Conservation (phyloP, 768 basidiomycete genomes). For the Leccinum variicolor region DNA sequence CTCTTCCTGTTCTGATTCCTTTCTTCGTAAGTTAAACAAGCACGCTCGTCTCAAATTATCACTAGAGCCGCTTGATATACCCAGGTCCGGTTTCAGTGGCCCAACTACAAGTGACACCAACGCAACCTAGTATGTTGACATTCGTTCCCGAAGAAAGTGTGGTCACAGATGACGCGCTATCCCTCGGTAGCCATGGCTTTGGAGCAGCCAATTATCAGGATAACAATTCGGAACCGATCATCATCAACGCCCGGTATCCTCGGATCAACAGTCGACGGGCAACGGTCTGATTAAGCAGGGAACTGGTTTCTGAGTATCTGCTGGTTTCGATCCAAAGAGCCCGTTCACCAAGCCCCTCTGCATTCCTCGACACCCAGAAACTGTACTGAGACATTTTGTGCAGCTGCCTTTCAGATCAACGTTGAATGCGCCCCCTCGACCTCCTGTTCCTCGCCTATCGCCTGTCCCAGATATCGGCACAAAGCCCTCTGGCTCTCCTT, state of each 20-base stretch:
- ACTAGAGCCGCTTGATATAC: slow-evolving; percentile 42
- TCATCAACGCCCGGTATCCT: slow-evolving; percentile 13
- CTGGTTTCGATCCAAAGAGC: slow-evolving; percentile 11
- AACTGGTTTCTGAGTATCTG: slow-evolving; percentile 33
- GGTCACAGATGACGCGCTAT: slow-evolving; percentile 29
- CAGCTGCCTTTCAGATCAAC: slow-evolving; percentile 11
- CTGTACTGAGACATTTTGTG: slow-evolving; percentile 13
- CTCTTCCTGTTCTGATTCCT: slow-evolving; percentile 4
- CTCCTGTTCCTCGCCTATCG: neutral
- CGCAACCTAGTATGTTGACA: too few relatives aligned
- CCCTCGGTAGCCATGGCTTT: slow-evolving; percentile 32
- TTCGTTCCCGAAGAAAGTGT: slow-evolving; percentile 29
- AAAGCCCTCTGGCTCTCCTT: too few relatives aligned
- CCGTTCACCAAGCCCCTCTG: neutral
- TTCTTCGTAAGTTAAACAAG: slow-evolving; percentile 46
- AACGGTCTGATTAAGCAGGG: slow-evolving; percentile 30
- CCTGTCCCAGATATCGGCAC: too few relatives aligned
- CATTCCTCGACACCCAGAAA: slow-evolving; percentile 17
- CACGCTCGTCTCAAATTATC: slow-evolving; percentile 64
- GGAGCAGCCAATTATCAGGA: slow-evolving; percentile 22
- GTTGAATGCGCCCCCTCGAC: slow-evolving; percentile 17
- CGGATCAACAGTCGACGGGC: slow-evolving; percentile 13
- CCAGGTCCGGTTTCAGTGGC: too few relatives aligned
- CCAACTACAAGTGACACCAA: too few relatives aligned
- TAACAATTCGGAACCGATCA: slow-evolving; percentile 25